A percentile compares a stretch with the other conserved stretches of the same genome.
Conservation (phyloP, 192 early-diverging fungal genomes). For the Dissophora ornata region DNA sequence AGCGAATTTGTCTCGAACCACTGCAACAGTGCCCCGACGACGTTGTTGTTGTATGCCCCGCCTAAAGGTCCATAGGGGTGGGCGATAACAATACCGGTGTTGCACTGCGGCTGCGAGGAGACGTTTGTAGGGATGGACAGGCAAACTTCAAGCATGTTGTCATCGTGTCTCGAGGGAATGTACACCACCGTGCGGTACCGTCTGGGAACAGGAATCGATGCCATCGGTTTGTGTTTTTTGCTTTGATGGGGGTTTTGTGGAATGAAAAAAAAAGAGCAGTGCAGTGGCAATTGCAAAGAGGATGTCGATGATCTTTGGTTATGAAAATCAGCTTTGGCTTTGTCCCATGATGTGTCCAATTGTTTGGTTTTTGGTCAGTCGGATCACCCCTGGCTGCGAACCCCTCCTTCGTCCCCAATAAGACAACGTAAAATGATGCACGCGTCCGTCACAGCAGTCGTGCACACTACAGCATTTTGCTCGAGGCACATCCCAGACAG, state of each 20-base stretch:
- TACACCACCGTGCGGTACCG: slow-evolving; percentile 31
- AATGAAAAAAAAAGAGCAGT: background rate
- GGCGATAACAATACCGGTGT: slow-evolving; percentile 54
- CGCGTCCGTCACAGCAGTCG: too few relatives aligned
- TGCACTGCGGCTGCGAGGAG: slow-evolving; percentile 11
- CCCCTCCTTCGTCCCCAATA: too few relatives aligned
- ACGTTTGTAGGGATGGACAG: slow-evolving; percentile 33
- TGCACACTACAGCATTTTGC: too few relatives aligned
- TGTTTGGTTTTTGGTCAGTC: too few relatives aligned
- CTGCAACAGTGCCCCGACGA: slow-evolving; percentile 45
- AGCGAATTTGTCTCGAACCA: slow-evolving; percentile 48
- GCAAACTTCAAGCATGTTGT: slow-evolving; percentile 32
- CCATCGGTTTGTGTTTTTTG: slow-evolving; percentile 14
- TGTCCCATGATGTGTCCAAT: too few relatives aligned
- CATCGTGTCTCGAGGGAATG: slow-evolving; percentile 36
- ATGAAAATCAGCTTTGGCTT: too few relatives aligned
- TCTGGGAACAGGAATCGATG: slow-evolving; percentile 45
- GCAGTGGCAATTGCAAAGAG: background rate
- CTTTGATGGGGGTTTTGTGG: background rate
- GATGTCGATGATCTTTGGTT: background rate
- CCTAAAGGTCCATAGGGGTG: slow-evolving; percentile 60
- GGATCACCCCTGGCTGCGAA: too few relatives aligned
- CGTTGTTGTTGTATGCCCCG: slow-evolving; percentile 45
- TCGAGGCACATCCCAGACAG: too few relatives aligned
- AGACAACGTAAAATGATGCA: too few relatives aligned